A percentile compares a stretch with the other conserved stretches of the same genome.
Conservation (phyloP, 2,329 filamentous ascomycete genomes). For the Fusarium kyushuense region DNA sequence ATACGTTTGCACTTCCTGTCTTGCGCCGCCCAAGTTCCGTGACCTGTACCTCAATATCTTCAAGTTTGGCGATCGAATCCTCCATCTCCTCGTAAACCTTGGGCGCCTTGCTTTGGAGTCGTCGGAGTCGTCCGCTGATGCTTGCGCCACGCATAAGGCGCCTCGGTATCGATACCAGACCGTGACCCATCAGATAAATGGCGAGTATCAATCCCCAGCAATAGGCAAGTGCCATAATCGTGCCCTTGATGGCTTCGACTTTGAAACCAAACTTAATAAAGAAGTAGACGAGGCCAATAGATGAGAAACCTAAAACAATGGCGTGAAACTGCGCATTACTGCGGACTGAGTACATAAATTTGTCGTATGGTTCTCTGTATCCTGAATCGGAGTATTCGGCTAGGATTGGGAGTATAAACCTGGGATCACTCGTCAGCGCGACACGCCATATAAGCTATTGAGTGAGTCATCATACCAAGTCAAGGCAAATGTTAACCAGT, state of each 20-base stretch:
- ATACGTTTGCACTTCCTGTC: slow-evolving; percentile 78
- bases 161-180: slow-evolving; percentile 89
- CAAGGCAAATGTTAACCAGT: slow-evolving; percentile 95
- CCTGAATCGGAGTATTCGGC: slow-evolving; percentile 96
- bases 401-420: slow-evolving; percentile 90
- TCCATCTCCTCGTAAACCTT: slow-evolving; percentile 87
- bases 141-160: slow-evolving; percentile 83
- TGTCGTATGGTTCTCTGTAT: slow-evolving; percentile 85
- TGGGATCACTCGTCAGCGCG: slow-evolving; percentile 52
- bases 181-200: slow-evolving; percentile 98
- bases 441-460: background rate
- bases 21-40: slow-evolving; percentile 83
- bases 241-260: slow-evolving; percentile 74
- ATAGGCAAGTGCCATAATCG: slow-evolving; percentile 94
- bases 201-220: slow-evolving; percentile 92
- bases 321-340: slow-evolving; percentile 91
- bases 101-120: slow-evolving; percentile 83
- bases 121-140: slow-evolving; percentile 77
- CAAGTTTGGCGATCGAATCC: slow-evolving; percentile 82
- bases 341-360: slow-evolving; percentile 85
- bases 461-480: slow-evolving; percentile 76
- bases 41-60: slow-evolving; percentile 85
- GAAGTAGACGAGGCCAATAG: slow-evolving; percentile 84
- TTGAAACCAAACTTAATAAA: slow-evolving; percentile 78
- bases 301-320: slow-evolving; percentile 77